Percentiles rank a stretch among this genome's conserved stretches.
These are phyloP conservation scores for Lactarius psammicola DNA, from an alignment of 768 basidiomycete species.

Conservation along the genomic window DNA sequence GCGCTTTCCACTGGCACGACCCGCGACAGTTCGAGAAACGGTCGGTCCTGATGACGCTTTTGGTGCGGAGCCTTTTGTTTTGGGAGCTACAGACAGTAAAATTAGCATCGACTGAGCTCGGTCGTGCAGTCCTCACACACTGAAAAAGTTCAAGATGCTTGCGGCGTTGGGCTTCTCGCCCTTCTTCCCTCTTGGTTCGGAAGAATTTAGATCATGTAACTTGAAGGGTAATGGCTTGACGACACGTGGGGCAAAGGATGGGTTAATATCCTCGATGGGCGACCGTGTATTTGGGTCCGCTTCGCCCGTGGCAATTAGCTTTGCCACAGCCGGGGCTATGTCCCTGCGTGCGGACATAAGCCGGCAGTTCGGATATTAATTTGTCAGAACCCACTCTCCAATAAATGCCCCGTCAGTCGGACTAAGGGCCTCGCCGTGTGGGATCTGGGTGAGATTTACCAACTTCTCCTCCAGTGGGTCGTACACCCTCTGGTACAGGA, in stretches of 20 bases:
- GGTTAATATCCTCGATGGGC: conserved; percentile 79
- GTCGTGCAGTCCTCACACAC: conserved; percentile 40
- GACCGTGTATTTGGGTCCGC: conserved; percentile 65
- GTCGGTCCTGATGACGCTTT: conserved; percentile 21
- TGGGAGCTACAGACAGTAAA: conserved; percentile 19
- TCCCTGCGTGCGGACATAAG: conserved; percentile 45
- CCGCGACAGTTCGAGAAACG: conserved; percentile 35
- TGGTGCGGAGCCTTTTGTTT: conserved; percentile 16
- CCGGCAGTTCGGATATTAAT: neutral
- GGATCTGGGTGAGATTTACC: conserved; percentile 64
- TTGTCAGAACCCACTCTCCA: conserved; percentile 50
- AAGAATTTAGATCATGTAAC: conserved; percentile 24
- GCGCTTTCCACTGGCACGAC: conserved; percentile 72
- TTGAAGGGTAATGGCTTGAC: conserved; percentile 44
- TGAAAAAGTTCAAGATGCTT: conserved; percentile 62
- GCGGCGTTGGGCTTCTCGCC: conserved; percentile 36
- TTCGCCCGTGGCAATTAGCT: conserved; percentile 63
- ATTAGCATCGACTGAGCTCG: neutral
- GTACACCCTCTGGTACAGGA: conserved; percentile 90
- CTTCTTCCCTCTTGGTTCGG: conserved; percentile 31
- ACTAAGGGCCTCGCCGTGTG: conserved; percentile 54
- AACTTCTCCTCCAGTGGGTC: conserved; percentile 65
- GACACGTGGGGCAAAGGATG: conserved; percentile 54
- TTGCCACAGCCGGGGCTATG: conserved; percentile 62
- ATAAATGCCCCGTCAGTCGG: conserved; percentile 68